These are phyloP conservation scores for Malus sieversii DNA, from an alignment of 306 rosid species.

Conservation along the genomic window DNA sequence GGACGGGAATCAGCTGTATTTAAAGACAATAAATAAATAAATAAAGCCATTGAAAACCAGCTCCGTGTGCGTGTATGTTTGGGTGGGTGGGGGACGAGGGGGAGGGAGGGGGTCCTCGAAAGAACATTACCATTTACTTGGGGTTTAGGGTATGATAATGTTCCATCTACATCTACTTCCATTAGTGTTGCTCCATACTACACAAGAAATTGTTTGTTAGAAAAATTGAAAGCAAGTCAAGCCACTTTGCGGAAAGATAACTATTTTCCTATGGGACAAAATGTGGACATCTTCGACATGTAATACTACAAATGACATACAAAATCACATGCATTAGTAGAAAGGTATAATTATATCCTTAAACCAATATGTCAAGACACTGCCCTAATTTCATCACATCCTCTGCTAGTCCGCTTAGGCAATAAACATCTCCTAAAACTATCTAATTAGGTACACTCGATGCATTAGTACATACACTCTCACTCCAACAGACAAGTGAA, in stretches of 20 bases:
- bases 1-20: slow-evolving; percentile 63
- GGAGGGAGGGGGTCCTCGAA: background rate
- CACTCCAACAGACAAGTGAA: background rate
- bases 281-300: background rate
- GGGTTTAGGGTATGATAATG: slow-evolving; percentile 63
- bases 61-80: background rate
- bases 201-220: slow-evolving; percentile 10
- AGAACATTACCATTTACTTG: slow-evolving; percentile 44
- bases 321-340: background rate
- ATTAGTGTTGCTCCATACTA: slow-evolving; percentile 72
- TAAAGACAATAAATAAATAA: slow-evolving; percentile 4
- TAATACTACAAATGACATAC: background rate
- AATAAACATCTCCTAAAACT: background rate
- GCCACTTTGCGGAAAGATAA: background rate
- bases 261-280: background rate
- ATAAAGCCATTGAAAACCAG: slow-evolving; percentile 2
- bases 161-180: slow-evolving; percentile 72
- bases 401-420: background rate
- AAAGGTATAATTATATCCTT: background rate
- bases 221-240: background rate
- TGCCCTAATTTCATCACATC: background rate
- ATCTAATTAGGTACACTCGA: background rate
- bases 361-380: background rate
- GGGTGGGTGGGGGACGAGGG: background rate
- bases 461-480: background rate